A percentile compares a stretch with the other conserved stretches of the same genome.
phyloP scores from a whole-genome alignment of 1,139 yeast species.

The Diutina ranongensis region DNA sequence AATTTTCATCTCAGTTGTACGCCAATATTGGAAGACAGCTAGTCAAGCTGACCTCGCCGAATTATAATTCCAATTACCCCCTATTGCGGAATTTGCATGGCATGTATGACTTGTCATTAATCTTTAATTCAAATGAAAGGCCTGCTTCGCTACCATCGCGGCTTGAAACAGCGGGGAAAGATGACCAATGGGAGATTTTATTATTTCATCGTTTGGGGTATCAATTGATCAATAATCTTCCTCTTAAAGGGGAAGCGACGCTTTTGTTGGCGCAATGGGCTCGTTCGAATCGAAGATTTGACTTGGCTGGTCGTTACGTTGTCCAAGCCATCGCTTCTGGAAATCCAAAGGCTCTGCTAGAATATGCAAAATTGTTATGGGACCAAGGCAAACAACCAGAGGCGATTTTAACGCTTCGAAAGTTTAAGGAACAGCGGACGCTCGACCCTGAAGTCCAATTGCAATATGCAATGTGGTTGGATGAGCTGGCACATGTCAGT shows the following conservation, averaged over 20 bases:
- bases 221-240: not conserved
- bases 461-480: slow-evolving; percentile 83
- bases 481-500: slow-evolving; percentile 74
- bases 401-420: slow-evolving; percentile 54
- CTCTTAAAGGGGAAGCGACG: slow-evolving; percentile 24
- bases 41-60: slow-evolving; percentile 1
- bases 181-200: slow-evolving; percentile 1
- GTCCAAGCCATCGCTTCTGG: slow-evolving; percentile 51
- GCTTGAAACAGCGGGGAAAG: not conserved
- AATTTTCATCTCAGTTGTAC: not conserved
- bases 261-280: slow-evolving; percentile 56
- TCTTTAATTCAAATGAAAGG: not conserved
- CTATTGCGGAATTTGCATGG: not conserved
- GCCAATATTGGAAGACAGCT: not conserved
- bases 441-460: slow-evolving; percentile 23
- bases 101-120: not conserved
- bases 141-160: not conserved
- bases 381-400: slow-evolving; percentile 81
- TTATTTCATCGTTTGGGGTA: not conserved
- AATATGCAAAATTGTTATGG: slow-evolving; percentile 83
- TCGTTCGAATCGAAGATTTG: slow-evolving; percentile 56
- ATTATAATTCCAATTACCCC: not conserved
- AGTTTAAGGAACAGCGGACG: slow-evolving; percentile 16
- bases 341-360: slow-evolving; percentile 51
- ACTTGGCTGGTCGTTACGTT: slow-evolving; percentile 62